Base-by-base conservation (phyloP, 2,329 filamentous ascomycete species). In the Aspergillus eucalypticola region DNA sequence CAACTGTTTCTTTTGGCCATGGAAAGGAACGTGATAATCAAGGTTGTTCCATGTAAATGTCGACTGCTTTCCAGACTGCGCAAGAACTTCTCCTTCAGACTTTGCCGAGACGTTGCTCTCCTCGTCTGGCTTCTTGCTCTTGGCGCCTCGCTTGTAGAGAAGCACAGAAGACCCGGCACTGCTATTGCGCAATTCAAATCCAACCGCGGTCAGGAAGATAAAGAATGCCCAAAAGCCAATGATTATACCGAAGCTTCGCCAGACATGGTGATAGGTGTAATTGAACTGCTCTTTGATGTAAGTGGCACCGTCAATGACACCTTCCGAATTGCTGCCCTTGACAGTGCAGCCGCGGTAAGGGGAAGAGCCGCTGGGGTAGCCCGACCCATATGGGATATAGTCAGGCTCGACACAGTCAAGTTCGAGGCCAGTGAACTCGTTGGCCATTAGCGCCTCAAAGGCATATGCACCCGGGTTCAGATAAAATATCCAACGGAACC, bases 1-100 rank as follows among this genome's bases (percentile, higher is more conserved):
- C 8, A 88, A 70, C 3, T 78, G 75, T 53, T 80, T 73, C 64
- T 81, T 72, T 49, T 79, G 73, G 1, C 76, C 73, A 3, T 81
- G 76, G 52, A 76, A 79, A 3, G 59, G 77, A 62, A 82, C 88
- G 63, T 71, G 82, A 71, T 96, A 96, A 69, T 88, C 90, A 54
- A 96, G 85, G 58, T 90, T 83, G 71, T 92, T 90, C 90, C 91
- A 96, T 0, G 92, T 95, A 58, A 96, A 81, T 2, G 90, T 82
- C 41, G 87, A 86, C 62, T 89, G 86, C 52, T 89, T 88, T 64
- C 63, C 88, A 0, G 85, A 90, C 70, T 90, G 59, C 1, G 61
- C 46, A 5, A 72, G 61, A 0, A 63, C 58, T 5, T 32, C 41
- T 1, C 48, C 42, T 8, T 64, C 53, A 2, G 56, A 59, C 10